These are phyloP conservation scores for Davidsoniella virescens DNA, from an alignment of 2,329 filamentous ascomycete genomes.

Conservation along the genomic window DNA sequence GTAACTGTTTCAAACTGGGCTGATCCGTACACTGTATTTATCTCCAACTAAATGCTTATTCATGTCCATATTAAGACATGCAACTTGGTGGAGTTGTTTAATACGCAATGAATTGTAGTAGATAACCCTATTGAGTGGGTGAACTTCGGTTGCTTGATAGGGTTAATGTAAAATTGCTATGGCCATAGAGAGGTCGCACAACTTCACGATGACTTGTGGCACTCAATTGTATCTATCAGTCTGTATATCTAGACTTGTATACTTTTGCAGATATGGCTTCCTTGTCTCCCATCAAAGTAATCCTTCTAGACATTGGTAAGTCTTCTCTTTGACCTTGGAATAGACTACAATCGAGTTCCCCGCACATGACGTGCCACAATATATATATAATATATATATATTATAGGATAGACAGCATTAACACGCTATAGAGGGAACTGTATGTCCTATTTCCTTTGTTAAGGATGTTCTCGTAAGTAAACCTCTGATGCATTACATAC, in stretches of 20 bases:
- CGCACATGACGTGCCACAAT: neutral
- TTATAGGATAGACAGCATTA: neutral
- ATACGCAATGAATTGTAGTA: neutral
- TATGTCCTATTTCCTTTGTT: constrained; percentile 72
- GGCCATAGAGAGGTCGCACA: no score
- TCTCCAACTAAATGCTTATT: no score
- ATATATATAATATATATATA: neutral
- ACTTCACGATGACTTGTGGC: neutral
- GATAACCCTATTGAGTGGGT: constrained; percentile 1
- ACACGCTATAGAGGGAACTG: constrained; percentile 50
- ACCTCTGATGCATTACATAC: neutral
- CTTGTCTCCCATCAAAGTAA: constrained; percentile 23
- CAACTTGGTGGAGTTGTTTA: neutral
- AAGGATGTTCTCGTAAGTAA: constrained; percentile 62
- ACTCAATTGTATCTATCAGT: neutral
- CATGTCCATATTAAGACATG: neutral
- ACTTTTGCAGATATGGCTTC: neutral
- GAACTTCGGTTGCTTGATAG: constrained; percentile 4
- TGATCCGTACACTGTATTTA: no score
- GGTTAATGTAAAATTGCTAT: neutral
- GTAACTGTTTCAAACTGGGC: no score
- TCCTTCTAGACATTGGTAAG: constrained; percentile 45
- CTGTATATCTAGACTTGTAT: neutral
- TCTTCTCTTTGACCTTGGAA: constrained; percentile 10
- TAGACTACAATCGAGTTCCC: neutral